Conservation (phyloP, 2,329 filamentous ascomycete genomes). For the Botryotinia convoluta region DNA sequence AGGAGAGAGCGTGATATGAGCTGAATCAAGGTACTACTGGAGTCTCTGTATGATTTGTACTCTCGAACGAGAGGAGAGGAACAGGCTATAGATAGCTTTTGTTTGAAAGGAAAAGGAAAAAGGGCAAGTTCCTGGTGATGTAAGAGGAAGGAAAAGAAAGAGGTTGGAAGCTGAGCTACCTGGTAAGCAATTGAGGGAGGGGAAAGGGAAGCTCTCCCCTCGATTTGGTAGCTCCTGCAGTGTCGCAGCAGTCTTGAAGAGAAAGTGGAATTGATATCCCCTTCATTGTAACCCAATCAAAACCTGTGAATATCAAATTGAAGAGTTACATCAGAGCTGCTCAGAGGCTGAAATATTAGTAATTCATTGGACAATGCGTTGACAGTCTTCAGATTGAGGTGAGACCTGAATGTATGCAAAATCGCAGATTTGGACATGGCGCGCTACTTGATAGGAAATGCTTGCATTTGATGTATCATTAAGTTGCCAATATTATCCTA, state of each 20-base stretch:
- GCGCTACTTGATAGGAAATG: neutral
- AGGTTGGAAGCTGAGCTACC: constrained; percentile 4
- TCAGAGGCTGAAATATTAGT: neutral
- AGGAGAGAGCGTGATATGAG: neutral
- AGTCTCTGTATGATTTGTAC: neutral
- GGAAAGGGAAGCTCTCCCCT: neutral
- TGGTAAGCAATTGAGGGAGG: neutral
- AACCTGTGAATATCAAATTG: neutral
- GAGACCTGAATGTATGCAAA: constrained; percentile 10
- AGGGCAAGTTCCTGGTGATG: neutral
- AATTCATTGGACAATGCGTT: constrained; percentile 1
- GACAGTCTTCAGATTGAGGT: neutral
- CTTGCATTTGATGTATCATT: neutral
- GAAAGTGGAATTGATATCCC: neutral
- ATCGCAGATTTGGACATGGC: neutral
- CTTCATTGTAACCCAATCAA: constrained; percentile 7
- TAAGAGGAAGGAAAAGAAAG: neutral
- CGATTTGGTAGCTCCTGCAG: constrained; percentile 5
- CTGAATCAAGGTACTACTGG: neutral
- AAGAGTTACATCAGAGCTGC: neutral
- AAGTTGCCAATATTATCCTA: neutral
- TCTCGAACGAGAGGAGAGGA: neutral
- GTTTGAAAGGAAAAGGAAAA: neutral
- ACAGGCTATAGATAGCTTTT: neutral
- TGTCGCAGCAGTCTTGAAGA: neutral